Evolutionary conservation across 768 basidiomycete genomes (phyloP).

Genomic region (Mycena crocata): DNA sequence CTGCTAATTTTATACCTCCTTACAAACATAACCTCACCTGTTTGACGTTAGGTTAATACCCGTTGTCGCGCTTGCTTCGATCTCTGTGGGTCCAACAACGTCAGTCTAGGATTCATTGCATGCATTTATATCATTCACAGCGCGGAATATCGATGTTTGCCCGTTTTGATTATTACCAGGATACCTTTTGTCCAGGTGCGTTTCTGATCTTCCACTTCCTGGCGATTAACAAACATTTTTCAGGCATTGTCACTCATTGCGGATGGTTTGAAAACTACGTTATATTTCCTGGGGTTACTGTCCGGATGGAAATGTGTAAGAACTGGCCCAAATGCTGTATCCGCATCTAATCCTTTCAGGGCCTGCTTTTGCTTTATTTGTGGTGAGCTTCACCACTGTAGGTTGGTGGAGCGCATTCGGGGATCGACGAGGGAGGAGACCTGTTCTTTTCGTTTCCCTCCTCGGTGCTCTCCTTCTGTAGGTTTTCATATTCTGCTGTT

Average conservation of each 20-base stretch:
- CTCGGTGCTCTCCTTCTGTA: slow-evolving; percentile 12
- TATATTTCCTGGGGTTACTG: slow-evolving; percentile 1
- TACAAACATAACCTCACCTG: too few relatives aligned
- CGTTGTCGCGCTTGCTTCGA: too few relatives aligned
- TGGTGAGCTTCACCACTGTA: slow-evolving; percentile 13
- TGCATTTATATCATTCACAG: slow-evolving; percentile 1
- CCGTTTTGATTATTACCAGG: neutral
- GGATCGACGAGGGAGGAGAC: slow-evolving; percentile 14
- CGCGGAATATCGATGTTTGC: slow-evolving; percentile 21
- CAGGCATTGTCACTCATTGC: neutral
- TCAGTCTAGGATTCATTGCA: too few relatives aligned
- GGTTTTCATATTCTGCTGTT: neutral
- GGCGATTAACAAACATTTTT: neutral
- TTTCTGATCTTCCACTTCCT: neutral
- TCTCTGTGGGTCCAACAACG: too few relatives aligned
- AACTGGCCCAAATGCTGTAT: neutral
- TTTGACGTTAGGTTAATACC: too few relatives aligned
- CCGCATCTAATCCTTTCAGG: neutral
- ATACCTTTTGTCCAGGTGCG: neutral
- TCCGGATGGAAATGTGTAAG: slow-evolving; percentile 15
- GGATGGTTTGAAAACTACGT: neutral
- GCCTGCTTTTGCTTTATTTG: neutral
- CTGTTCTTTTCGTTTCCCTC: slow-evolving; percentile 13
- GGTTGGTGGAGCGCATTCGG: slow-evolving; percentile 24
- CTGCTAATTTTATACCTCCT: too few relatives aligned